Evolutionary conservation across 2,329 filamentous ascomycete genomes (phyloP).

Genomic region (Huntiella abstrusa): DNA sequence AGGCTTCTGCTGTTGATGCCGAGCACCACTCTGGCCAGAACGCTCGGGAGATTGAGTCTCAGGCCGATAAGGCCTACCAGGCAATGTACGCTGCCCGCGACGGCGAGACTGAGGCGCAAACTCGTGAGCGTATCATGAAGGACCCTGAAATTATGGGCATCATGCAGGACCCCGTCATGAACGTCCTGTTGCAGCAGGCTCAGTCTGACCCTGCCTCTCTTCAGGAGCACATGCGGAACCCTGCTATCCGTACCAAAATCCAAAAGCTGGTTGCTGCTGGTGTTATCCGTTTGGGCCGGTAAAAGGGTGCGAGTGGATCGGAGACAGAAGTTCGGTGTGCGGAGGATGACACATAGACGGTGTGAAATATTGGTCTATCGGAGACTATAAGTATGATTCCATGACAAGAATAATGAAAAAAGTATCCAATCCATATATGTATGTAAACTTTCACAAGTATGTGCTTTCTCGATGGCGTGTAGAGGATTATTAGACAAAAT

Average conservation of each 20-base stretch:
- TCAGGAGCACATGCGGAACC: conserved; percentile 94
- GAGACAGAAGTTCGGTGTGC: neutral
- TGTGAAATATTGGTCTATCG: neutral
- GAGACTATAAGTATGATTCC: conserved; percentile 2
- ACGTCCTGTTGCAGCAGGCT: conserved; percentile 89
- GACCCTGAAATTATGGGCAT: conserved; percentile 91
- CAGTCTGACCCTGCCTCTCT: conserved; percentile 83
- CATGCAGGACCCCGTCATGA: conserved; percentile 93
- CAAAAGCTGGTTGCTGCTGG: conserved; percentile 89
- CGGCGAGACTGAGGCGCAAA: conserved; percentile 92
- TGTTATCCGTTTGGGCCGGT: conserved; percentile 59
- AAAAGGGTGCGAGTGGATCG: conserved; percentile 5
- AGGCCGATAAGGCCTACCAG: conserved; percentile 79
- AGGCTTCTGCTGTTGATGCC: conserved; percentile 59
- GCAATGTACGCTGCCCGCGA: conserved; percentile 82
- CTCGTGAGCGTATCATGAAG: conserved; percentile 70
- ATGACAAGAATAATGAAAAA: conserved; percentile 5
- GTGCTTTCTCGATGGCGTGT: no score
- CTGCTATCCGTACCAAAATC: conserved; percentile 66
- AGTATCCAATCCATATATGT: neutral
- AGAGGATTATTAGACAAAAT: neutral
- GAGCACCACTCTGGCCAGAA: conserved; percentile 54
- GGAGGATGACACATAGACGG: neutral
- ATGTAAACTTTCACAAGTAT: no score
- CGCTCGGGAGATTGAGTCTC: conserved; percentile 75